Conservation (phyloP, 202 grass and related monocot species). For the Zizania palustris region DNA sequence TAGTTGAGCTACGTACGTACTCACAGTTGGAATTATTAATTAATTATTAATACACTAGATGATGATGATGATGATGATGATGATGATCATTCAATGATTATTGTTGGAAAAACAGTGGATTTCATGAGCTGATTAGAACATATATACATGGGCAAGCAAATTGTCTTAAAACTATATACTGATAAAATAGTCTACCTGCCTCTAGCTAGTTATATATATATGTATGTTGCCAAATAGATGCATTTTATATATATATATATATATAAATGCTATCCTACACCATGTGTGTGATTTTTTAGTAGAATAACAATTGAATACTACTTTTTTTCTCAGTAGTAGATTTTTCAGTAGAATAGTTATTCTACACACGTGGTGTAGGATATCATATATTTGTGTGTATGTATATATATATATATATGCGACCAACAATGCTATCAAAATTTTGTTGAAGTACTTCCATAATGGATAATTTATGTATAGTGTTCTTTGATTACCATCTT, state of each 20-base stretch:
- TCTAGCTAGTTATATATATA: not conserved
- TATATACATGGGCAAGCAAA: too few species aligned
- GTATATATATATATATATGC: not conserved
- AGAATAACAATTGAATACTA: too few species aligned
- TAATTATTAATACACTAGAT: not conserved
- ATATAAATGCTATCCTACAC: too few species aligned
- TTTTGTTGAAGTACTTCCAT: not conserved
- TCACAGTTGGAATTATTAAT: slow-evolving; percentile 11
- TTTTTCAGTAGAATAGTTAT: too few species aligned
- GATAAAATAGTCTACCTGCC: not conserved
- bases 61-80: slow-evolving; percentile 22
- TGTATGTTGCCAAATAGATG: not conserved
- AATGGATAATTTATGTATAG: not conserved
- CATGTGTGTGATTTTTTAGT: too few species aligned
- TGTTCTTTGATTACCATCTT: not conserved
- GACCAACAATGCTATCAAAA: not conserved
- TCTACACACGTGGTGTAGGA: too few species aligned
- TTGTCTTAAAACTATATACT: not conserved
- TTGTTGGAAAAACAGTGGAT: not conserved
- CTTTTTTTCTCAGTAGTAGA: too few species aligned
- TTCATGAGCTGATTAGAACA: not conserved
- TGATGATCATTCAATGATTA: not conserved
- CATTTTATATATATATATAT: not conserved
- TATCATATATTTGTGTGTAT: too few species aligned
- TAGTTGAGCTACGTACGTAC: slow-evolving; percentile 27